Evolutionary conservation across 805 yeast species (phyloP), one percentile per base, ranked within the genome.

Genomic region (Metschnikowia matae): DNA sequence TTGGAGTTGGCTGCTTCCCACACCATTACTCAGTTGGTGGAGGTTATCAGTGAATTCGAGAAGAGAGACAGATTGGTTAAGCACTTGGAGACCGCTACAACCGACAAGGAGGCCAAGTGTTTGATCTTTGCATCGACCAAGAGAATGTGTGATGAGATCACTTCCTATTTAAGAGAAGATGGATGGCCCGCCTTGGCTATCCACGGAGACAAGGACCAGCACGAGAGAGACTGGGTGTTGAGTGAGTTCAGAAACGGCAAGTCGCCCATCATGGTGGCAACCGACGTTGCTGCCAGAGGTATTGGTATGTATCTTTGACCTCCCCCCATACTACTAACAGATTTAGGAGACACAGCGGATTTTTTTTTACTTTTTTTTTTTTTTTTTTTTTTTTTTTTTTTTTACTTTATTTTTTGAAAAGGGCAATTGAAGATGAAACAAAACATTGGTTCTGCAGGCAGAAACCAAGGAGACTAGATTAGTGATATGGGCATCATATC

Each of bases 211-310:
- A 94, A 94, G 73, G 89, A 86, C 65, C 99, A 94, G 78, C 81
- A 84, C 69, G 98, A 94, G 76, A 91, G 99, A 81, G 98, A 94
- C 77, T 94, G 98, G 98, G 98, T 92, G 62, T 78, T 94, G 71
- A 80, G 77, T 61, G 97, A 92, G 75, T 94, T 94, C 79, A 88
- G 87, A 81, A 67, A 82, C 54, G 98, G 98, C 63, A 87, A 84
- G 72, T 84, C 95, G 49, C 96, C 97, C 58, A 85, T 94, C 65
- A 90, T 94, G 97, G 96, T 91, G 68, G 99, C 99, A 55, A 94
- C 99, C 58, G 99, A 94, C 73, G 99, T 94, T 70, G 99, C 99
- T 56, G 97, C 99, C 60, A 88, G 99, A 82, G 99, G 99, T 84
- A 90, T 94, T 78, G 97, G 96, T 89, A 89, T 74, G 97, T 88